phyloP scores from a whole-genome alignment of 1,284 basidiomycete species.

The Kalmanozyma brasiliensis region DNA sequence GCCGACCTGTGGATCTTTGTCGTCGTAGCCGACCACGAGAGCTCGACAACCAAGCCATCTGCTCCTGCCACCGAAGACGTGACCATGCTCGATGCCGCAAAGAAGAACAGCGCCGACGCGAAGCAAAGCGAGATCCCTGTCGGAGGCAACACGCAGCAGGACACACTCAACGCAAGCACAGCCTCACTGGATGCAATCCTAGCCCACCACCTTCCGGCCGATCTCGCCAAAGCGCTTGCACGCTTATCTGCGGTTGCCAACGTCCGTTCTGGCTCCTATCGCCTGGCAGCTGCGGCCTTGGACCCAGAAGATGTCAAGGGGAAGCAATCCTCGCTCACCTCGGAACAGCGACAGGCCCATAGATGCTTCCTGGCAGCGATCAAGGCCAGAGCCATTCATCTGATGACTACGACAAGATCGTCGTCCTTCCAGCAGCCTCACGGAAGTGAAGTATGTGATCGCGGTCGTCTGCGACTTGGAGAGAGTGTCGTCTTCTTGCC shows the following conservation, averaged over 20 bases:
- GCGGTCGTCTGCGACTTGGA: conserved; percentile 12
- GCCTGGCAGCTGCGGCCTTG: conserved; percentile 8
- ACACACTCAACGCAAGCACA: not conserved
- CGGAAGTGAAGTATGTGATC: not conserved
- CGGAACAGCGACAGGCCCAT: conserved; percentile 24
- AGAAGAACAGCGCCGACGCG: not conserved
- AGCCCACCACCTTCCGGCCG: conserved; percentile 6
- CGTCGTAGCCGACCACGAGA: conserved; percentile 6
- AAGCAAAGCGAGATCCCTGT: not conserved
- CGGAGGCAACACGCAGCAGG: not conserved
- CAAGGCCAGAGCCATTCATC: conserved; percentile 9
- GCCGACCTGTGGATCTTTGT: conserved; percentile 27
- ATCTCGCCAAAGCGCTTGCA: conserved; percentile 9
- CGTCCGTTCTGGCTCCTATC: conserved; percentile 17
- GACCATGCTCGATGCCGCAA: not conserved
- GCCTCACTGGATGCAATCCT: not conserved
- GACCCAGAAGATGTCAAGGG: conserved; percentile 10
- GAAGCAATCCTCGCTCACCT: conserved; percentile 20
- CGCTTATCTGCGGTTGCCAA: conserved; percentile 5
- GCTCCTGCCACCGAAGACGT: not conserved
- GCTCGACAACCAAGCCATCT: not conserved
- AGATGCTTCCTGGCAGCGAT: conserved; percentile 20
- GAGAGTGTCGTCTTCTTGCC: conserved; percentile 26
- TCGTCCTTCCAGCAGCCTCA: not conserved
- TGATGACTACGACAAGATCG: not conserved